Evolutionary conservation across 78 protist genomes (phyloP), one percentile per base, ranked within the genome.

Genomic region (Neovahlkampfia damariscottae): DNA sequence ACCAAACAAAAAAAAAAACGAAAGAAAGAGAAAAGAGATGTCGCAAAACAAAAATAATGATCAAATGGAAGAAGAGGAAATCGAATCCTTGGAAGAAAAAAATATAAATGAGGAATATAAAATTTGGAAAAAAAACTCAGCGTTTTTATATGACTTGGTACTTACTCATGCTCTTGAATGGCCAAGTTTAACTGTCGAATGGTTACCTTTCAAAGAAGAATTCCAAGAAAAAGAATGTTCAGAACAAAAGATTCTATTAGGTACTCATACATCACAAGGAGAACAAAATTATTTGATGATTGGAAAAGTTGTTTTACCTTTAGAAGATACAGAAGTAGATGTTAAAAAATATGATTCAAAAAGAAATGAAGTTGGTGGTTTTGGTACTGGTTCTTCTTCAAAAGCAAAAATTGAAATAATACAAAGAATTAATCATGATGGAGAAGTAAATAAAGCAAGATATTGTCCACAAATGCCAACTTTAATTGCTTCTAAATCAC

Each of bases 101-200:
- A n/a, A 34, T 7, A 88, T 92, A 41, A 89, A 88, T 79, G 95
- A 91, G 7, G 97, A 93, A 84, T 92, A 90, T 84, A 90, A 90
- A 66, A 82, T 90, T 40, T 95, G 98, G 98, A 94, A 94, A 82
- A 93, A 91, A 89, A 94, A 94, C 80, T 79, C 96, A 19, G 94
- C 95, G 19, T 95, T 84, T 80, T 88, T 95, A 38, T 95, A 95
- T 87, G 97, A 94, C 75, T 58, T 92, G 62, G 74, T 89, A 6
- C 50, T 95, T 40, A 80, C 93, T 10, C 91, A 89, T 70, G 95
- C 97, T 3, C 80, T 94, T 1, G 96, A 90, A 40, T 95, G 97
- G 98, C 98, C 98, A 5, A 68, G 86, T 0, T 82, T 93, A 34
- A 91, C 97, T 2, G 93, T 88, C 0, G 82, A 88, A 72, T 91